Base-by-base conservation (phyloP, 192 early-diverging fungal species). In the Linnemannia exigua region DNA sequence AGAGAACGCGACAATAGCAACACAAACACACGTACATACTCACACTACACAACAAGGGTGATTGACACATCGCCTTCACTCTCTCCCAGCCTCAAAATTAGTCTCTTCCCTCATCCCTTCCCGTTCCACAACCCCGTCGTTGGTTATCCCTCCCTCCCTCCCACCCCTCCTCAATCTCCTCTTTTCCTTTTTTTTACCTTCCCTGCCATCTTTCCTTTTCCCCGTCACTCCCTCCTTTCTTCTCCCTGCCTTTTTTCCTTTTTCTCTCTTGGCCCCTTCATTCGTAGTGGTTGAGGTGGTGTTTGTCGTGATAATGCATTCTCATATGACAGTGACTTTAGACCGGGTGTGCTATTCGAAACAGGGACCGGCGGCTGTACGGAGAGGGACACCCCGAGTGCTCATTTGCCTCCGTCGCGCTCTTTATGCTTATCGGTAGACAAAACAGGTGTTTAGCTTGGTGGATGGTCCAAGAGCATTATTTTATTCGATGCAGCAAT, bases 401-500 rank as follows among this genome's bases (percentile, higher is more conserved):
- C 76, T 78, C 50, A 38, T 44, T n/a, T 72, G 48, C 35, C 50
- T 74, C 51, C 12, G 58, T 63, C 58, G 58, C 58, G 58, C 58
- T 31, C 58, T 20, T 35, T 73, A 16, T 15, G 68, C 70, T 73
- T 73, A 79, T 79, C 78, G 25, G 50, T 74, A 74, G 79, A 44
- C 71, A 15, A 80, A 80, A 74, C 79, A 80, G 72, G 63, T 80
- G 79, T 70, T 70, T 70, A 41, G 22, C 68, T 70, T 41, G 7
- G 38, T 41, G 22, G 41, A 63, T 63, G 58, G 58, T 63, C 54
- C 58, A 63, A 63, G 58, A 63, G 58, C 58, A 63, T 31, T 63
- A 31, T 31, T 58, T 15, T 9, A 63, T 58, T 15, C 25, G 28
- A 3, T 63, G 1, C 31, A 25, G 58, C 58, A 63, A 31, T 63